Base-by-base conservation (phyloP, 2,329 filamentous ascomycete species). In the Phyllosticta ampelicida region DNA sequence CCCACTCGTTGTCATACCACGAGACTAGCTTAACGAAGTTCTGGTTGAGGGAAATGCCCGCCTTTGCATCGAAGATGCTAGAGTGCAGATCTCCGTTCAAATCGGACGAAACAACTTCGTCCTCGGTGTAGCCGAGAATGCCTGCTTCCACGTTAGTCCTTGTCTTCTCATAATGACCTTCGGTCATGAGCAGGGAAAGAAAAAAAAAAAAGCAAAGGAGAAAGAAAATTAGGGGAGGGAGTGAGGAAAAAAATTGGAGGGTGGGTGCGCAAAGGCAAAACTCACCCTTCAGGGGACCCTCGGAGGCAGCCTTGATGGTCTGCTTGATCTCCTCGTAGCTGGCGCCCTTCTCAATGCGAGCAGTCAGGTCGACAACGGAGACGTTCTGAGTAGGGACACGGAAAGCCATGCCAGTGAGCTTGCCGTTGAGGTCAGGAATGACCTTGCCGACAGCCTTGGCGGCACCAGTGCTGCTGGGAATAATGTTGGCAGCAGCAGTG, bases 371-470 rank as follows among this genome's bases (percentile, higher is more conserved):
- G 73, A 99, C 94, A 76, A 97, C 94, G 69, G 94, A 99, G 77
- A 99, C 94, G 83, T 99, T 97, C 83, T 89, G 78, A 68, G 94
- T 97, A 68, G 94, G 94, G 61, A 99, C 92, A 87, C 94, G 94
- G 88, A 99, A 94, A 72, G 94, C 84, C 94, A 99, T 97, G 81
- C 94, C 94, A 66, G 94, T 99, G 67, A 97, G 90, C 87, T 99
- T 99, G 85, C 94, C 94, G 81, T 97, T 97, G 68, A 99, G 86
- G 68, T 84, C 80, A 69, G 94, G 94, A 72, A 97, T 97, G 82
- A 97, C 94, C 87, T 99, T 99, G 81, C 94, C 94, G 80, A 99
- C 94, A 74, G 94, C 94, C 90, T 99, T 99, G 76, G 94, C 94
- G 77, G 94, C 94, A 86, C 94, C 94, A 66, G 94, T 99, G 85